Conservation (phyloP, 306 rosid species). For the Quercus dentata region DNA sequence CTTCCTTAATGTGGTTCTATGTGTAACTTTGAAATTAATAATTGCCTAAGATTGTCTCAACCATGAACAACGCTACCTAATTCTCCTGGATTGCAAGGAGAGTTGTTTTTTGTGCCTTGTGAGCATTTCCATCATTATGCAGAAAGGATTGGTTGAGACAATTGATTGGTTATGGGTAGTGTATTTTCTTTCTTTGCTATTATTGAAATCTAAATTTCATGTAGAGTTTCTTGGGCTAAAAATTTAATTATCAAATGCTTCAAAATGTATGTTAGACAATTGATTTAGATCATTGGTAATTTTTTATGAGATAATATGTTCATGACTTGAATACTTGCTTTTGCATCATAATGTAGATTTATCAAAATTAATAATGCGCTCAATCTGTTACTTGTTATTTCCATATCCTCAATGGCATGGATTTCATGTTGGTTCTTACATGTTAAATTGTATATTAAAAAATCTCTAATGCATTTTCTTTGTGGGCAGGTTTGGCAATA, state of each 20-base stretch:
- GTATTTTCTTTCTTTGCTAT: neutral
- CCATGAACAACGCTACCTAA: neutral
- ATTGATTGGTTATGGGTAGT: too few relatives aligned
- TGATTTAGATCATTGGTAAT: neutral
- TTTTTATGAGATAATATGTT: neutral
- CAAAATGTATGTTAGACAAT: neutral
- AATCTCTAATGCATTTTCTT: constrained; percentile 1
- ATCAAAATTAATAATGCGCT: neutral
- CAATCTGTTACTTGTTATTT: neutral
- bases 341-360: neutral
- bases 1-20: neutral
- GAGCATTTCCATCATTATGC: neutral
- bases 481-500: constrained; percentile 85
- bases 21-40: neutral
- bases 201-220: neutral
- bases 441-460: neutral
- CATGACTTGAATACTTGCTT: neutral
- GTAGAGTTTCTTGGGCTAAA: neutral
- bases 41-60: neutral
- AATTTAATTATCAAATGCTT: neutral
- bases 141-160: neutral
- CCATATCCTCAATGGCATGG: neutral
- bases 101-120: neutral
- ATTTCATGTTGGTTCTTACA: neutral
- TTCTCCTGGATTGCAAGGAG: neutral